Evolutionary conservation across 2,329 filamentous ascomycete species (phyloP), one percentile per base, ranked within the genome.

Genomic region (Epichloe amarillans): DNA sequence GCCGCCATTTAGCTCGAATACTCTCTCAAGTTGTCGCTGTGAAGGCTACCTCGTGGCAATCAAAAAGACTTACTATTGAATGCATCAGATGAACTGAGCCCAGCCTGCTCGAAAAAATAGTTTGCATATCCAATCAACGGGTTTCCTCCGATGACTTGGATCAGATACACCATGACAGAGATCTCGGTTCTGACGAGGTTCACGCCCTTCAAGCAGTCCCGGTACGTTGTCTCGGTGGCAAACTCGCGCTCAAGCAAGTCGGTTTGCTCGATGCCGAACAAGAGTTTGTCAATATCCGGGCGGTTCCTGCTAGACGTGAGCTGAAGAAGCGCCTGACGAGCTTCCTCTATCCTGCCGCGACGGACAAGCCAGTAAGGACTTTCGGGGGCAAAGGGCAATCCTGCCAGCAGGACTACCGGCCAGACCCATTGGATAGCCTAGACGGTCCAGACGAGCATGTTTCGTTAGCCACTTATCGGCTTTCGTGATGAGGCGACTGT

Each of bases 91-190:
- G 56, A 53, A 21, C 50, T 51, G n/a, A 58, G 51, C 4, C 65
- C 65, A 12, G 64, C 63, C 45, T 65, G 64, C 45, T 63, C 60
- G 40, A 66, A 67, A 46, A 67, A 67, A 52, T 65, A 67, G 38
- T 57, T 83, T 1, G 77, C 80, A 55, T 82, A 85, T 51, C 77
- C 77, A 46, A 81, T 79, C 55, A 84, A 75, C 14, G 80, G 79
- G 54, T 80, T 79, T 23, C 82, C 80, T 48, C 75, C 78, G 2
- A 84, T 66, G 19, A 82, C 81, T 58, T 85, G 82, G 3, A 80
- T 80, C 3, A 77, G 74, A 69, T 82, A 84, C 6, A 81, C 78
- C 61, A 82, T 80, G 53, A 71, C 69, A 4, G 74, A 71, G 36
- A 79, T 77, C 58, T 79, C 76, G 0, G 76, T 79, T 19, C 76